Evolutionary conservation across 1,284 basidiomycete species (phyloP), one percentile per base, ranked within the genome.

Genomic region (Ceratobasidium sp.): DNA sequence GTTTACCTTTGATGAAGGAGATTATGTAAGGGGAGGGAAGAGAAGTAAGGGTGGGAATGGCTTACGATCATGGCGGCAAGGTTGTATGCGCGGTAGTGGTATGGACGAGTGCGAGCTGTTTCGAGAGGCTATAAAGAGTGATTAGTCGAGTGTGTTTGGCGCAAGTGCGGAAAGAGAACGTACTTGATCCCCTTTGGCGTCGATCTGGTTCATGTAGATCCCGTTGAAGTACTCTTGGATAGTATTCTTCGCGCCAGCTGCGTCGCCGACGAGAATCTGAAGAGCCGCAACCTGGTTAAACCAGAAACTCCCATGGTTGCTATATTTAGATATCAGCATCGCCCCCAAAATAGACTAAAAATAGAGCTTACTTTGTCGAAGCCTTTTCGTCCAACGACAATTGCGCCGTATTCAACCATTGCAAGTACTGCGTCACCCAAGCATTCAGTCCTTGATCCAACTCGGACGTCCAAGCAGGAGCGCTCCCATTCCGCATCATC

Each of bases 181-280:
- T 33, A 87, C 87, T 83, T 91, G 88, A 80, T 90, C 87, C 7
- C 91, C 90, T 69, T 82, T 84, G 1, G 83, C 84, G 7, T 82
- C 82, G 33, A 92, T 86, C 82, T 91, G 91, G 71, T 90, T 86
- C 71, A 86, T 80, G 82, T 88, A 92, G 46, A 84, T 84, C 23
- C 81, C 83, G 10, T 79, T 80, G 83, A 91, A 90, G 80, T 87
- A 91, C 0, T 82, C 84, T 40, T 86, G 79, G 23, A 91, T 80
- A 13, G 84, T 83, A 5, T 78, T 61, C 44, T 81, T 82, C 0
- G 90, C 90, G 17, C 86, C 87, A 15, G 81, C 78, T 0, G 80
- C 80, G 79, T 90, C 88, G 52, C 86, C 86, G 15, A 86, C 82
- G 12, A 90, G 81, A n/a, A 90, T 81, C 80, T 89, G 87, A 70